Conservation (phyloP, 495 filamentous ascomycete genomes). For the Hypoxylon fuscum region DNA sequence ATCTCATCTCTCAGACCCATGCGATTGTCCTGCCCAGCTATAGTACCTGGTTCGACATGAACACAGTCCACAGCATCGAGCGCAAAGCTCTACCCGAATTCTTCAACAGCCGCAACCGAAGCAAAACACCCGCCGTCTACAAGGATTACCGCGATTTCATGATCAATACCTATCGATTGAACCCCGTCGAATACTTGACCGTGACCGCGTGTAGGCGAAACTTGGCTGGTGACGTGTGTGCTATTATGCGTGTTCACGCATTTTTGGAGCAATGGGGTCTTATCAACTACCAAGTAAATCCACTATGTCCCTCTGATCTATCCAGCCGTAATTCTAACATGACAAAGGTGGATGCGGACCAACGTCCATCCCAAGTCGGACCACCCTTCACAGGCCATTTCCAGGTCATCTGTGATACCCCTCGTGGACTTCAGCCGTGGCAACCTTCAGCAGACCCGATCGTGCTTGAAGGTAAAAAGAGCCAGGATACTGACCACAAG, state of each 20-base stretch:
- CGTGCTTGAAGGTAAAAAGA: constrained; percentile 72
- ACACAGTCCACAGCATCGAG: constrained; percentile 85
- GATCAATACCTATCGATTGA: constrained; percentile 98
- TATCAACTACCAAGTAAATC: constrained; percentile 96
- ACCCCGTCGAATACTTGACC: constrained; percentile 94
- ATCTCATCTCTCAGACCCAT: constrained; percentile 91
- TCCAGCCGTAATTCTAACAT: constrained; percentile 36
- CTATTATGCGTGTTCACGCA: constrained; percentile 97
- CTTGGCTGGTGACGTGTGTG: constrained; percentile 95
- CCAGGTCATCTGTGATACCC: constrained; percentile 91
- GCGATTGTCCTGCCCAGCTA: constrained; percentile 96
- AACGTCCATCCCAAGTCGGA: constrained; percentile 91
- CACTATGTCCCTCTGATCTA: not conserved
- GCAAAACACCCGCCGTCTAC: constrained; percentile 96
- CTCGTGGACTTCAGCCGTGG: constrained; percentile 91
- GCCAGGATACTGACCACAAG: constrained; percentile 78
- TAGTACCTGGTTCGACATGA: constrained; percentile 98
- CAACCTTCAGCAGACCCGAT: constrained; percentile 84
- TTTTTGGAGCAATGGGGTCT: constrained; percentile 99
- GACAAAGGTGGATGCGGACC: constrained; percentile 88
- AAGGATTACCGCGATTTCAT: constrained; percentile 99
- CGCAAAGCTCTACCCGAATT: constrained; percentile 93
- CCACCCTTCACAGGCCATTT: constrained; percentile 98
- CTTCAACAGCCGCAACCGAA: constrained; percentile 96
- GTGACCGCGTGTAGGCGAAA: constrained; percentile 98